Conservation (phyloP, 2,329 filamentous ascomycete genomes). For the Cucurbitaria berberidis region DNA sequence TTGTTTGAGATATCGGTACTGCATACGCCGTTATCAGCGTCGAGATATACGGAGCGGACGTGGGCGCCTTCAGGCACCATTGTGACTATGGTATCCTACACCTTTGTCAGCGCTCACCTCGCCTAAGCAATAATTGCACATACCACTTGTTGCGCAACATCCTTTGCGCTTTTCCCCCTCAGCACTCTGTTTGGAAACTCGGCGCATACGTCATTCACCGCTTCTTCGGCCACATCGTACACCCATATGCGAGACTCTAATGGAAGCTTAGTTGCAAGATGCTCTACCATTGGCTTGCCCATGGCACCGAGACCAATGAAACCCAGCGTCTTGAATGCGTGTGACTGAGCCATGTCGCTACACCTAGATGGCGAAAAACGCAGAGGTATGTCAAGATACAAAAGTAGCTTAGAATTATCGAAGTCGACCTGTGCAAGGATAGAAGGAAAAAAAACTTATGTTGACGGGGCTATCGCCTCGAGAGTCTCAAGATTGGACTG, state of each 20-base stretch:
- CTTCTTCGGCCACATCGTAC: conserved; percentile 56
- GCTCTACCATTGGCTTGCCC: conserved; percentile 60
- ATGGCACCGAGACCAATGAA: conserved; percentile 64
- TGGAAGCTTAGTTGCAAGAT: conserved; percentile 57
- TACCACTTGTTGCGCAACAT: conserved; percentile 60
- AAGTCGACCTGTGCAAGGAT: too few species aligned
- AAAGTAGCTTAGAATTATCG: background rate
- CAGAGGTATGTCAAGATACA: too few species aligned
- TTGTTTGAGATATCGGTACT: conserved; percentile 52
- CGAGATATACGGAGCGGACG: conserved; percentile 59
- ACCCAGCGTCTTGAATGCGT: conserved; percentile 45
- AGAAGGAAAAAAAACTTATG: background rate
- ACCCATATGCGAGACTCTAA: conserved; percentile 54
- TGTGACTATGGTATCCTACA: conserved; percentile 57
- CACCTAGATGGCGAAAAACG: background rate
- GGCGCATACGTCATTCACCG: conserved; percentile 52
- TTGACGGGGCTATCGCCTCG: background rate
- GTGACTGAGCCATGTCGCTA: conserved; percentile 25
- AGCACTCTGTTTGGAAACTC: conserved; percentile 50
- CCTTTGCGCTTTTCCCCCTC: conserved; percentile 52
- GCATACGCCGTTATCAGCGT: conserved; percentile 52
- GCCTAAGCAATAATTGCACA: background rate
- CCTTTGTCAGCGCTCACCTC: conserved; percentile 3
- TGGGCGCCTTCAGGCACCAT: conserved; percentile 62
- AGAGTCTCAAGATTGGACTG: background rate